Conservation (phyloP, 2,329 filamentous ascomycete species). For the Diaporthe sp. region DNA sequence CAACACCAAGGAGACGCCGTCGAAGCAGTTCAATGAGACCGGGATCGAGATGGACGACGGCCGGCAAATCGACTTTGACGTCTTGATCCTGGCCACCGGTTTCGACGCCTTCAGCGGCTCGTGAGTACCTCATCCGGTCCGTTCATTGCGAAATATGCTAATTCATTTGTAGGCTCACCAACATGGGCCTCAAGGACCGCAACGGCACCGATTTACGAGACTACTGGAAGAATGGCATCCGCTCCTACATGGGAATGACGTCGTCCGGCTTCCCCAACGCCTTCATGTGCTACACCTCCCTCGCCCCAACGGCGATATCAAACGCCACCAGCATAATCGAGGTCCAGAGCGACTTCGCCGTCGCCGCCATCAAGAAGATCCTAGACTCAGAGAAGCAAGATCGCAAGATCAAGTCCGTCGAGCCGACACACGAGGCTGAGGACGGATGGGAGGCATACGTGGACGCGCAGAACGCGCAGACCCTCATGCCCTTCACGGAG, state of each 20-base stretch:
- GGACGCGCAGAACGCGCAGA: constrained; percentile 22
- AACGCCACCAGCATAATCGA: constrained; percentile 24
- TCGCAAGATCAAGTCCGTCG: constrained; percentile 24
- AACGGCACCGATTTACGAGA: neutral
- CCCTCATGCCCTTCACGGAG: constrained; percentile 15
- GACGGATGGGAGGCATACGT: constrained; percentile 25
- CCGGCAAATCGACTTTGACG: constrained; percentile 48
- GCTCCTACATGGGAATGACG: constrained; percentile 9
- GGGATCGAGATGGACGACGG: constrained; percentile 54
- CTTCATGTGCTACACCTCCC: constrained; percentile 21
- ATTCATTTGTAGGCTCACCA: neutral
- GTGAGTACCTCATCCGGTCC: neutral
- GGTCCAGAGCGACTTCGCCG: constrained; percentile 19
- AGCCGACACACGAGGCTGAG: constrained; percentile 11
- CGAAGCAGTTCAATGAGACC: constrained; percentile 49
- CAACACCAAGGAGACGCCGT: constrained; percentile 53
- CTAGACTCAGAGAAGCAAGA: constrained; percentile 11
- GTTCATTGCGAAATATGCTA: neutral
- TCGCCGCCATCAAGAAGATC: constrained; percentile 19
- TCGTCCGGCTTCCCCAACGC: constrained; percentile 20
- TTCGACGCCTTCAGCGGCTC: constrained; percentile 48
- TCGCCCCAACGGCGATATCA: neutral
- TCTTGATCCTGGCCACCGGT: constrained; percentile 47
- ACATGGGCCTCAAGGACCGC: constrained; percentile 28
- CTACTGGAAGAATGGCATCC: constrained; percentile 13